Evolutionary conservation across 2,329 filamentous ascomycete genomes (phyloP), one percentile per base, ranked within the genome.

Genomic region (Thielaviopsis populi): DNA sequence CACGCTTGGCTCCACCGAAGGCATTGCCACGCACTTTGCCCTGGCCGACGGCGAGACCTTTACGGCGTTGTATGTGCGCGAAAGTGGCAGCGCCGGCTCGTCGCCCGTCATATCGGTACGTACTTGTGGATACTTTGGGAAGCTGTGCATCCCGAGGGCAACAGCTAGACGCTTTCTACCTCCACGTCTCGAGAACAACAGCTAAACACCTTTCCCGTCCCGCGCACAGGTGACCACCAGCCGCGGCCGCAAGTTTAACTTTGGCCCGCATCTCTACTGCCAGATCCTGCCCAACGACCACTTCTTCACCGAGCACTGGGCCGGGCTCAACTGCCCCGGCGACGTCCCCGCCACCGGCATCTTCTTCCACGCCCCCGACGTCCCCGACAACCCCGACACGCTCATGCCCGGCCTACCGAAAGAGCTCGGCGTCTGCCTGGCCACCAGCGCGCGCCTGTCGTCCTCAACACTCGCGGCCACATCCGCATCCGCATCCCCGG

Each of bases 291-390:
- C 50, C n/a, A 58, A 60, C n/a, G 64, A 63, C 33, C 54, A 65
- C 42, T 65, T 65, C 46, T 65, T 65, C n/a, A 65, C 64, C 3
- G 43, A 65, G 19, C 60, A 50, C 22, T 65, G 64, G 64, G 46
- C 60, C 19, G 53, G 54, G 15, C 53, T 65, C 3, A 65, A 58
- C 37, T 63, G 59, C 19, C 64, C 64, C 15, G 61, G 56, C 17
- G 56, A 48, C 15, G 27, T 42, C 1, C 40, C 62, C 13, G 64
- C 58, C 3, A 65, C 61, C 22, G 61, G 64, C 17, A 37, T 65
- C 11, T 65, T 65, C 54, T 54, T 65, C 27, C 64, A 65, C 46
- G 64, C 60, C 10, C 27, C 53, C 19, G 61, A 65, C 54, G 27
- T 59, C 15, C 61, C 58, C 10, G 64, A 65, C 27, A 63, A 63